Base-by-base conservation (phyloP, 495 filamentous ascomycete species). In the Penicillium malachiteum region DNA sequence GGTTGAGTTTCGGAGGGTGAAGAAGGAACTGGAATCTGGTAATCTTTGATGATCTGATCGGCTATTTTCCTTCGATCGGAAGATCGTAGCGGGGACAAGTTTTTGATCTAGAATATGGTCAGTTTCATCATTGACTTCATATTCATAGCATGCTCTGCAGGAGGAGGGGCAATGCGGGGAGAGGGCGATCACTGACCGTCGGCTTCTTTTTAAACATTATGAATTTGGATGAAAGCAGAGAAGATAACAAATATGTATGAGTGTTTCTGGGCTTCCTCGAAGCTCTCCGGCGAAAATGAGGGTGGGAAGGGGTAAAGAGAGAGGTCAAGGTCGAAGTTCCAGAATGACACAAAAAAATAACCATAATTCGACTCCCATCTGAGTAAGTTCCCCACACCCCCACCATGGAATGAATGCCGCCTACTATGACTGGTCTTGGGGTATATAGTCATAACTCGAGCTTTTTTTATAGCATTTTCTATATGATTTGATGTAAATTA, bases 171-270 rank as follows among this genome's bases (percentile, higher is more conserved):
- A 65, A 42, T 71, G 71, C 69, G 67, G 68, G 65, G 68, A 58
- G 55, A 48, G 57, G 51, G 54, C 48, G n/a, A 53, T 49, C 41
- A 57, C 58, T 21, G 66, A 88, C 86, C 42, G 80, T 85, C 40
- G 87, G 87, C 78, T 89, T 90, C 73, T 90, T 90, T 71, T 89
- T 90, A 76, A 90, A 90, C 87, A 90, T 90, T 17, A 11, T 55
- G 41, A 18, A 5, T 46, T 46, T 46, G 34, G 7, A 2, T 37
- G 34, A 13, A 37, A 4, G 2, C 7, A 37, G 12, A 37, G 34
- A 37, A 7, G 8, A 13, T 1, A 10, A 37, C 7, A 37, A 37
- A 3, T 37, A 13, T 37, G 34, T 10, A 10, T 2, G 7, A 37
- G 34, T 3, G 7, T 5, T 10, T 13, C 2, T 2, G 34, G 34